Evolutionary conservation across 2,329 filamentous ascomycete genomes (phyloP), one percentile per base, ranked within the genome.

Genomic region (Venturiaceae sp.): DNA sequence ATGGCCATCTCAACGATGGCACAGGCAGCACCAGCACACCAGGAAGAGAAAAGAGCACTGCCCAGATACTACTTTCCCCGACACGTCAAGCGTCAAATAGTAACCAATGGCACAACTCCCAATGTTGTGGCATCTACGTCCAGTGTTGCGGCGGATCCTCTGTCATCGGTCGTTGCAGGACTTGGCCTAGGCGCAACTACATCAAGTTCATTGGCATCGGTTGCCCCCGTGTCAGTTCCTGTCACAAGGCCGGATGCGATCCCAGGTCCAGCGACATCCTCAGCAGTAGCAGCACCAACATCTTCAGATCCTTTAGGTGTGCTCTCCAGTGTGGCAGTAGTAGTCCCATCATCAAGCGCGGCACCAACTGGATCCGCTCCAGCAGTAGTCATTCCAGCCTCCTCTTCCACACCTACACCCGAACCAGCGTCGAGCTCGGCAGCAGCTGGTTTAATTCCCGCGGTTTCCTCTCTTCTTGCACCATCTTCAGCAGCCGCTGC

Each of bases 21-120:
- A 57, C 75, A 79, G 65, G 75, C 76, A 60, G 75, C 76, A 67
- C 76, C 76, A 60, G 76, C 76, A 64, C 66, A 61, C 66, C 69
- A 60, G 65, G 66, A 57, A 63, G 70, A 59, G 64, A 26, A 7
- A 21, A 41, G 34, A 21, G 34, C 8, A 19, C 68, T 65, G 59
- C 75, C 75, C 26, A 69, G 70, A 63, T 77, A 77, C 70, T 77
- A 77, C 67, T 76, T 76, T 61, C 74, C 75, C n/a, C 71, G 73
- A 58, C 70, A 75, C 57, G 65, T 76, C 32, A 77, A 76, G 67
- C 68, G 76, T 55, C 70, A 75, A 63, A 71, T 72, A 57, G 57
- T 68, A 50, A 68, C 68, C 55, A 71, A 73, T 58, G 65, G 62
- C 26, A 71, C 71, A 41, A 63, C 64, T 16, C 63, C 69, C 41